phyloP scores from a whole-genome alignment of 768 basidiomycete species.

The Boletus speciosus region DNA sequence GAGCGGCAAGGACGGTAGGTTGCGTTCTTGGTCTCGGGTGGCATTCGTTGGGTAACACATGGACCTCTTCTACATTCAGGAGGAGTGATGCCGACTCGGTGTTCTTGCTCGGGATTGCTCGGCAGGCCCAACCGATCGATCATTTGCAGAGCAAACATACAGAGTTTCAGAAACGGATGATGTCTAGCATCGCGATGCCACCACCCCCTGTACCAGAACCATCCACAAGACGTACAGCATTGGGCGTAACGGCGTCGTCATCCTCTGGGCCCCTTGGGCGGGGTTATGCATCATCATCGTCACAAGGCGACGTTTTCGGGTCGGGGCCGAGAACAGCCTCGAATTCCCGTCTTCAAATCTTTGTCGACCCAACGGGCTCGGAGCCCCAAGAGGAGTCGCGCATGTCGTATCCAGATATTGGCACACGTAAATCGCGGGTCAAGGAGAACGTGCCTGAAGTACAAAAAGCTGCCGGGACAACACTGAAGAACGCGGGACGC shows the following conservation, averaged over 20 bases:
- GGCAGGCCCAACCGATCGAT: conserved; percentile 77
- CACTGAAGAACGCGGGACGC: conserved; percentile 58
- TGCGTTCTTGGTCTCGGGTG: conserved; percentile 29
- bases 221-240: conserved; percentile 40
- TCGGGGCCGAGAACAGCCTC: conserved; percentile 37
- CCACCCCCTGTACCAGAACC: conserved; percentile 36
- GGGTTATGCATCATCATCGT: conserved; percentile 11
- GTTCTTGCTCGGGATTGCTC: conserved; percentile 83
- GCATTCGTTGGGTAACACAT: conserved; percentile 17
- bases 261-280: conserved; percentile 28
- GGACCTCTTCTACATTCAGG: conserved; percentile 38
- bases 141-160: conserved; percentile 71
- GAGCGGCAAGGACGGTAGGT: conserved; percentile 80
- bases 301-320: conserved; percentile 29
- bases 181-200: conserved; percentile 45
- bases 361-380: conserved; percentile 64
- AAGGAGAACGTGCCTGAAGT: conserved; percentile 77
- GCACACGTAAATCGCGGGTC: conserved; percentile 71
- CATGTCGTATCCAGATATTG: conserved; percentile 66
- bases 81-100: conserved; percentile 86
- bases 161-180: conserved; percentile 93
- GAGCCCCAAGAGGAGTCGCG: conserved; percentile 43
- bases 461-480: conserved; percentile 65
- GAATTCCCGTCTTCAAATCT: conserved; percentile 63
- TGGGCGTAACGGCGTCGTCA: conserved; percentile 42